Conservation (phyloP, 257 asterid genomes). For the Linaria vulgaris region DNA sequence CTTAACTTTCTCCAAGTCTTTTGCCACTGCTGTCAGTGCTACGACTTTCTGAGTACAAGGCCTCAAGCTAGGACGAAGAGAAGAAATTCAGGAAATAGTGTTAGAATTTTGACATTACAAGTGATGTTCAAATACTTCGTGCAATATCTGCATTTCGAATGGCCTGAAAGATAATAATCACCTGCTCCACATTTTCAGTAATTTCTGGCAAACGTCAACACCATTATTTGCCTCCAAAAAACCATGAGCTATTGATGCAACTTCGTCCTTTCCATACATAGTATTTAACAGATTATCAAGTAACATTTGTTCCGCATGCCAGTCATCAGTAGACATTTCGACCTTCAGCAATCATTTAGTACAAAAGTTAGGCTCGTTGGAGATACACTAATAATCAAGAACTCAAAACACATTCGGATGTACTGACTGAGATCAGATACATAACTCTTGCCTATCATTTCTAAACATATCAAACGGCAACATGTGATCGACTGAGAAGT, state of each 20-base stretch:
- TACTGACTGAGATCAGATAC: too few species aligned
- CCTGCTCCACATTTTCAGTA: slow-evolving; percentile 63
- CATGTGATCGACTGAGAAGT: background rate
- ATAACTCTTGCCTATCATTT: background rate
- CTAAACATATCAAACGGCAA: slow-evolving; percentile 5
- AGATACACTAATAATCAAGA: slow-evolving; percentile 1
- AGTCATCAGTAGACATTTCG: slow-evolving; percentile 39
- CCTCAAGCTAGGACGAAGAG: slow-evolving; percentile 49
- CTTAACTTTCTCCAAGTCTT: slow-evolving; percentile 60
- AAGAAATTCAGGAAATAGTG: slow-evolving; percentile 25
- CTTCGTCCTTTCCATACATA: slow-evolving; percentile 52
- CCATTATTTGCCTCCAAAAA: slow-evolving; percentile 65
- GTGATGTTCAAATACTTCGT: background rate
- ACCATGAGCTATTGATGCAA: slow-evolving; percentile 46
- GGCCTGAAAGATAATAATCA: slow-evolving; percentile 28
- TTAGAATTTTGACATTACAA: background rate
- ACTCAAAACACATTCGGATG: slow-evolving; percentile 1
- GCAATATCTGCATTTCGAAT: background rate
- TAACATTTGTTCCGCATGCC: slow-evolving; percentile 45
- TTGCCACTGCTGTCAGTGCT: slow-evolving; percentile 61
- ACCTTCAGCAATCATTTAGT: slow-evolving; percentile 44
- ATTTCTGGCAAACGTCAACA: slow-evolving; percentile 55
- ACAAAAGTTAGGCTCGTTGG: slow-evolving; percentile 17
- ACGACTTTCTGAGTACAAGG: slow-evolving; percentile 62
- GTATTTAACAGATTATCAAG: slow-evolving; percentile 57